Evolutionary conservation across 306 rosid genomes (phyloP).

Genomic region (Vicia sativa): DNA sequence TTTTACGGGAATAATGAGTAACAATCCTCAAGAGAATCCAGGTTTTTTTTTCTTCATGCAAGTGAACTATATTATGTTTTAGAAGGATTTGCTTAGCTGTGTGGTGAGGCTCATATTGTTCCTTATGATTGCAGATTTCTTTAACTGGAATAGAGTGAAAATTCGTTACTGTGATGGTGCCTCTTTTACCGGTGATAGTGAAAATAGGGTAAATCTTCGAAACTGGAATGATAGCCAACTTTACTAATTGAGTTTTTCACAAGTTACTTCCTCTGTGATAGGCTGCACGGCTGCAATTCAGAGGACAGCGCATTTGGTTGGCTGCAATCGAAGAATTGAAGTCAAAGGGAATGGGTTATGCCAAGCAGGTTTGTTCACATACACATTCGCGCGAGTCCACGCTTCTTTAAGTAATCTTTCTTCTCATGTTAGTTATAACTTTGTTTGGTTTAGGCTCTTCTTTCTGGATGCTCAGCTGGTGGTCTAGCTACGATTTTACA

Average conservation of each 20-base stretch:
- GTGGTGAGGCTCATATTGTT: constrained; percentile 30
- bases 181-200: constrained; percentile 81
- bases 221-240: constrained; percentile 11
- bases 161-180: constrained; percentile 97
- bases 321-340: constrained; percentile 83
- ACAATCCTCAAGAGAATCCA: constrained; percentile 75
- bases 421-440: constrained; percentile 18
- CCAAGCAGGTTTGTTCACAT: constrained; percentile 66
- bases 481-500: constrained; percentile 85
- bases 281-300: constrained; percentile 72
- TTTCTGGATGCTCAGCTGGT: constrained; percentile 98
- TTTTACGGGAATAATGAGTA: constrained; percentile 82
- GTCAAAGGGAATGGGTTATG: constrained; percentile 84
- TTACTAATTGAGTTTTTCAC: neutral
- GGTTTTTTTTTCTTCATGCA: constrained; percentile 48
- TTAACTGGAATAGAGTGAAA: constrained; percentile 91
- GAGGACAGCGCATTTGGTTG: constrained; percentile 89
- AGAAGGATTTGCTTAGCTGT: neutral
- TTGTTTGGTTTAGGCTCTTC: constrained; percentile 73
- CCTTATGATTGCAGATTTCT: constrained; percentile 67
- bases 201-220: constrained; percentile 57
- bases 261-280: constrained; percentile 20
- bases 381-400: neutral
- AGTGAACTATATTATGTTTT: constrained; percentile 23
- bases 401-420: constrained; percentile 14